Base-by-base conservation (phyloP, 352 stramenopile species). In the Phytophthora podocarpi region DNA sequence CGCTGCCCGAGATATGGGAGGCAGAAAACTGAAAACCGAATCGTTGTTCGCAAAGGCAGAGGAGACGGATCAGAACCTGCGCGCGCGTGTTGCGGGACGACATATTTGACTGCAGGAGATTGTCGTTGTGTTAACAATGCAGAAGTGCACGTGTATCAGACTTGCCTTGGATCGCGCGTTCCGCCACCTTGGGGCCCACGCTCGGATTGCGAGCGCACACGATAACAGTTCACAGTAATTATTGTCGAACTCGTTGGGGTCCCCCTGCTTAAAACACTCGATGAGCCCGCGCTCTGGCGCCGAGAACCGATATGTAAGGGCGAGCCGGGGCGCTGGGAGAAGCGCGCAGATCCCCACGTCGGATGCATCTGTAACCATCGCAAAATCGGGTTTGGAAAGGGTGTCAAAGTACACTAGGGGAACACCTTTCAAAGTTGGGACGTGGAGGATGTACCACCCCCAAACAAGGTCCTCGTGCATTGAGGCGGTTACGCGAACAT, bases 111-210 rank as follows among this genome's bases (percentile, higher is more conserved):
- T 65, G 54, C 62, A 70, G 3, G 62, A 21, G 12, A 65, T 24
- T 24, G 41, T 34, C 1, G 63, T 67, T 3, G 40, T 64, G 41
- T 67, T 72, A 35, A 64, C 63, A 18, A 62, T 59, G 0, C 18
- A 35, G 32, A 71, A 62, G 13, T 59, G 49, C 3, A 63, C 50
- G 34, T 72, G 56, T 12, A 41, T 34, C 12, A 32, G 48, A 5
- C 15, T 24, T 20, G 43, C 27, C 8, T 28, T 10, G 7, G n/a
- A n/a, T n/a, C n/a, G n/a, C n/a, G 27, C 30, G 13, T 3, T 3
- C 7, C 32, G 40, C 1, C 3, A 4, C 27, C 43, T 18, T n/a
- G 42, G 39, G 4, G 26, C 16, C 48, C 48, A 56, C 35, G 21
- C 13, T n/a, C 18, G 24, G 24, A 40, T 24, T 18, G 47, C 46